Base-by-base conservation (phyloP, 2,329 filamentous ascomycete species). In the Akanthomyces lecanii region DNA sequence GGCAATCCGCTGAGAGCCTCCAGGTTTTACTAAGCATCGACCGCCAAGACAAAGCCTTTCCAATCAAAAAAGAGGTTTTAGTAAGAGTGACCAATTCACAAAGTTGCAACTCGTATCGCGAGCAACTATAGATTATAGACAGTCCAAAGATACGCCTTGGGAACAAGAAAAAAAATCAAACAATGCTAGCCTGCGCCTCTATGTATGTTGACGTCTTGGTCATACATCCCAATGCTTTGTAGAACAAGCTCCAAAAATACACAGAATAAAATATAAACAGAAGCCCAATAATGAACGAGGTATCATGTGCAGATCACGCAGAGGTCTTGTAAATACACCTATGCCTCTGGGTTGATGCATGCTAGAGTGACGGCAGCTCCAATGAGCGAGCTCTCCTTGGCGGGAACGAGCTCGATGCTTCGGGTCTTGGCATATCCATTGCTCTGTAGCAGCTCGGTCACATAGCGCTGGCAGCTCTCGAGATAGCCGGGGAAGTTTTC, bases 401-500 rank as follows among this genome's bases (percentile, higher is more conserved):
- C 89, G 54, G 87, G 82, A 56, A 90, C 86, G 28, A 93, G 79
- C 59, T 84, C 81, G 25, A 92, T 83, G 47, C 76, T 66, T 69
- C 69, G 71, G 53, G 68, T 79, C 65, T 72, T 77, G 56, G 71
- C 78, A 68, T 69, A 67, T n/a, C 65, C 65, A 44, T 66, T 70
- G 54, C 66, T 67, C 30, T 68, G 67, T 69, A 86, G 81, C 10
- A 93, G 76, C 45, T 79, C 76, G 69, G 91, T 79, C 53, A 93
- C 75, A 67, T 86, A 86, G 6, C 71, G 71, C 72, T 93, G 89
- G 69, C 87, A 88, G 48, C 77, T 80, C 38, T 74, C 75, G 25
- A 83, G 78, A 73, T 92, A 94, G 8, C 79, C 78, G 0, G 90
- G 89, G 70, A 93, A 94, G 68, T 88, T 87, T 74, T 93, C 89